These are phyloP conservation scores for Olyra latifolia DNA, from an alignment of 176 grass and related monocot genomes.

Conservation along the genomic window DNA sequence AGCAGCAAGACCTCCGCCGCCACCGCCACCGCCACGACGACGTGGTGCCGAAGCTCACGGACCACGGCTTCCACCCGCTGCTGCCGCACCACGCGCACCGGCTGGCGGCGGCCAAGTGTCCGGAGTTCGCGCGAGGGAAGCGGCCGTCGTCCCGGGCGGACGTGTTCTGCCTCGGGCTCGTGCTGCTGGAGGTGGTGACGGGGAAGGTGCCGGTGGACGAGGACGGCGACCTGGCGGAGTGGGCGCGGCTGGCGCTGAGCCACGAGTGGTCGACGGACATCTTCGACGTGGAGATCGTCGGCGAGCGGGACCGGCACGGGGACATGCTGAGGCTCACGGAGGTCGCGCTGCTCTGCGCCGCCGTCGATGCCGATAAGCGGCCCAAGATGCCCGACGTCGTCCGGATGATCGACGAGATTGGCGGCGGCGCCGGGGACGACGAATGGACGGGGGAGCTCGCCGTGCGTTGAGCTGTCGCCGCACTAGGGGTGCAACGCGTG, in stretches of 20 bases:
- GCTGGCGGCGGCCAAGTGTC: conserved; percentile 60
- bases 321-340: conserved; percentile 85
- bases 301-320: conserved; percentile 53
- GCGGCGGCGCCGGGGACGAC: not conserved
- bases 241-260: conserved; percentile 72
- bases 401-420: conserved; percentile 73
- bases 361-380: conserved; percentile 59
- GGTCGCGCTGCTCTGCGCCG: conserved; percentile 73
- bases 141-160: conserved; percentile 63
- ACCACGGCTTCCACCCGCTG: conserved; percentile 69
- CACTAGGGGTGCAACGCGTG: not conserved
- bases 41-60: conserved; percentile 67
- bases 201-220: conserved; percentile 71
- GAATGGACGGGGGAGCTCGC: conserved; percentile 13
- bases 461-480: not conserved
- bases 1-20: not conserved
- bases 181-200: conserved; percentile 84
- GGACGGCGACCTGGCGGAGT: conserved; percentile 71
- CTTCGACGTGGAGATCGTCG: conserved; percentile 78
- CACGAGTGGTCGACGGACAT: conserved; percentile 95
- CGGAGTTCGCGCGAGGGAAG: conserved; percentile 50
- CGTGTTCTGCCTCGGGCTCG: conserved; percentile 83
- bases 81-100: conserved; percentile 54
- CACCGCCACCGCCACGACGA: not conserved
- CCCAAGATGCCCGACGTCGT: conserved; percentile 64